phyloP scores from a whole-genome alignment of 2,329 filamentous ascomycete genomes.

The Hymenoscyphus occultus region DNA sequence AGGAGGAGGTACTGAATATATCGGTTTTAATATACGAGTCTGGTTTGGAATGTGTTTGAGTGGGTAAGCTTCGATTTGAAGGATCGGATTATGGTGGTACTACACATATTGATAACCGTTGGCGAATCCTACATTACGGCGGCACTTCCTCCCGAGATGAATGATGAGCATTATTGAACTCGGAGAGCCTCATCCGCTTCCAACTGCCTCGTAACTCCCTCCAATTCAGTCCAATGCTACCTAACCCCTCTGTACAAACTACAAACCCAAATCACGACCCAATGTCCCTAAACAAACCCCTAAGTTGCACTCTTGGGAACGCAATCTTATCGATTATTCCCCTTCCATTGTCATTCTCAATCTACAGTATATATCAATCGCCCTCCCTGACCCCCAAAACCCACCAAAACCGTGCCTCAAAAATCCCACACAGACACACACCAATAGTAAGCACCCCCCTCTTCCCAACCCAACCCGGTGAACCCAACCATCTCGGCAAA shows the following conservation, averaged over 20 bases:
- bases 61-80: too few relatives aligned
- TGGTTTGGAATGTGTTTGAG: too few relatives aligned
- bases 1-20: too few relatives aligned
- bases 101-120: background rate
- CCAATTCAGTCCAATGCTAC: background rate
- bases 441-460: background rate
- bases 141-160: too few relatives aligned
- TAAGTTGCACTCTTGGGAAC: too few relatives aligned
- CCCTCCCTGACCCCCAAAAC: background rate
- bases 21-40: too few relatives aligned
- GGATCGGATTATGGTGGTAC: too few relatives aligned
- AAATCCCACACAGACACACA: background rate
- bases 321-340: background rate
- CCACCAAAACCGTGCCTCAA: background rate
- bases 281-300: too few relatives aligned
- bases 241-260: too few relatives aligned
- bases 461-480: background rate
- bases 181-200: background rate
- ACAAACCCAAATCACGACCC: too few relatives aligned
- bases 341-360: background rate
- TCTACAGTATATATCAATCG: background rate
- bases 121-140: too few relatives aligned
- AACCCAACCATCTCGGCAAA: background rate
- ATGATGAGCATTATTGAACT: too few relatives aligned
- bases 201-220: background rate